Base-by-base conservation (phyloP, 108 stramenopile genomes). In the Pseudonitzschia pungens region DNA sequence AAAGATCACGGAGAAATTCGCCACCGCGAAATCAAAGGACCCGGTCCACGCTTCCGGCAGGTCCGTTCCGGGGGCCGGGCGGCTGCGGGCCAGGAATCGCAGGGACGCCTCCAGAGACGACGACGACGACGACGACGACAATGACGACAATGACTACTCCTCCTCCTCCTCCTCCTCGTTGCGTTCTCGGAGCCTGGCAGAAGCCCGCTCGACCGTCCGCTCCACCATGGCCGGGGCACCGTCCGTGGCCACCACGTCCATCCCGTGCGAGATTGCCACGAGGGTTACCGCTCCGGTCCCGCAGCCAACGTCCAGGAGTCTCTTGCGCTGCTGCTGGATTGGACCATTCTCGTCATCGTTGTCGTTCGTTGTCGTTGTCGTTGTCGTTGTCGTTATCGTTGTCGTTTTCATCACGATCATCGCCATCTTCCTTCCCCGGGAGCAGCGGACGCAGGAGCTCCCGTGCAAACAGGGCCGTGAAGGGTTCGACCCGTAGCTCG, bases 401-500 rank as follows among this genome's bases (percentile, higher is more conserved):
- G 24, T 14, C 0, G 15, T 14, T 14, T 7, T 54, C 53, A n/a
- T n/a, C n/a, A n/a, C n/a, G n/a, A n/a, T n/a, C n/a, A n/a, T 45
- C 14, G 44, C 44, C 44, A 14, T 56, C 0, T 24, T 14, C 24
- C 11, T 56, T 26, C 11, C 11, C 22, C 10, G 21, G 21, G 7
- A 27, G 26, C 57, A 58, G 26, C 24, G 24, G 24, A 27, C 24
- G 24, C 26, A 58, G 21, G 24, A 58, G 16, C 27, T 58, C 57
- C 29, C 28, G 26, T 58, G 57, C 57, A 58, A 58, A 58, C 29
- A 26, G 24, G 14, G 57, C 26, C 26, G 57, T 58, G 28, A 58
- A 58, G 26, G 57, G 57, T 27, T 58, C 57, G 26, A 58, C 57
- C 28, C 57, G 21, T 58, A 10, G 26, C 28, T 58, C 57, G 29